phyloP scores from a whole-genome alignment of 306 rosid genomes.

The Hippophae rhamnoides region DNA sequence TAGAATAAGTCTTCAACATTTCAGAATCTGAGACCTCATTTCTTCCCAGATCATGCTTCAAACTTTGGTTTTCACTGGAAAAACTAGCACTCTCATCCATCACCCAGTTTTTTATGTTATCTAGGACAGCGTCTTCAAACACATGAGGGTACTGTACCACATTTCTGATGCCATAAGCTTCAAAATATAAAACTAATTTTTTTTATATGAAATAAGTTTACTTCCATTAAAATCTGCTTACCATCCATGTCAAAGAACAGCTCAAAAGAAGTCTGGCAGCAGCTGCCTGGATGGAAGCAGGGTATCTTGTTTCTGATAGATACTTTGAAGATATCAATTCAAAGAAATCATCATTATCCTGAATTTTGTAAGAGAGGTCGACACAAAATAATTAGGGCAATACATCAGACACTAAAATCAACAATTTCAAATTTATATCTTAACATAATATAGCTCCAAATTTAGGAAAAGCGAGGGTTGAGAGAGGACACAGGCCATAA shows the following conservation, averaged over 20 bases:
- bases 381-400: no score
- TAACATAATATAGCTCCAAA: not conserved
- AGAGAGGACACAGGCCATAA: not conserved
- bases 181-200: not conserved
- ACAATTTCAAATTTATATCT: not conserved
- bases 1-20: conserved; percentile 84
- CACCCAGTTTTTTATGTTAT: conserved; percentile 68
- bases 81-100: conserved; percentile 50
- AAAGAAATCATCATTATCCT: conserved; percentile 92
- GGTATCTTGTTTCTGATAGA: conserved; percentile 60
- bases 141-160: conserved; percentile 78
- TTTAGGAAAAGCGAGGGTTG: not conserved
- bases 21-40: conserved; percentile 68
- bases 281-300: conserved; percentile 66
- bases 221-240: conserved; percentile 23
- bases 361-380: not conserved
- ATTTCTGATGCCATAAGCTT: conserved; percentile 1
- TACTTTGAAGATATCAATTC: conserved; percentile 81
- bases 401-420: no score
- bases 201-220: no score
- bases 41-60: conserved; percentile 40
- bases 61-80: conserved; percentile 43
- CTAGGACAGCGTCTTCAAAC: conserved; percentile 74
- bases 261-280: conserved; percentile 61
- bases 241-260: conserved; percentile 82